Conservation (phyloP, 2,329 filamentous ascomycete species). For the Trichoderma simmonsii region DNA sequence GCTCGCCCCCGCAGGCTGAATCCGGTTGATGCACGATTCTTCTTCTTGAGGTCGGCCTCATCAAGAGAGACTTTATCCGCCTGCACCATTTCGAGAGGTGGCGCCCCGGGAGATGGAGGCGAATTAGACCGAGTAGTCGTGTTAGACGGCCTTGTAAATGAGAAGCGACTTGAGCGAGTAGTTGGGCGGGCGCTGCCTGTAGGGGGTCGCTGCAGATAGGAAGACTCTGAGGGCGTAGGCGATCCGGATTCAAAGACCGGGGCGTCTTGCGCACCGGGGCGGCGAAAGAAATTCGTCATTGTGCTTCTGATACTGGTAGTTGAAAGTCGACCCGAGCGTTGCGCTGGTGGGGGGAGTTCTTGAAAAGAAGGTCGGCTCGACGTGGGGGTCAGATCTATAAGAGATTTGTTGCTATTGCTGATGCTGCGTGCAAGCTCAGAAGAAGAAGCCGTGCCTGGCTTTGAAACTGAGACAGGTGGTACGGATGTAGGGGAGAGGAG, state of each 20-base stretch:
- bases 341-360: constrained; percentile 29
- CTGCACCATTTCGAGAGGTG: constrained; percentile 42
- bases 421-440: not conserved
- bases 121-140: constrained; percentile 48
- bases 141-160: constrained; percentile 45
- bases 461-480: constrained; percentile 4
- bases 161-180: constrained; percentile 38
- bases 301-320: constrained; percentile 47
- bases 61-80: constrained; percentile 25
- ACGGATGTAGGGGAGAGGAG: constrained; percentile 2
- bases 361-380: constrained; percentile 24
- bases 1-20: constrained; percentile 46
- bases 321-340: constrained; percentile 42
- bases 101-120: constrained; percentile 49
- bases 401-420: constrained; percentile 3
- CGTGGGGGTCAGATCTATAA: constrained; percentile 19
- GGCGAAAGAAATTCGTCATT: constrained; percentile 49
- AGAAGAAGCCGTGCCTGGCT: not conserved
- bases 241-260: constrained; percentile 23
- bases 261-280: constrained; percentile 37
- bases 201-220: constrained; percentile 25
- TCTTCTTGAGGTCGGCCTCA: constrained; percentile 45
- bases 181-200: constrained; percentile 31
- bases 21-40: constrained; percentile 51
- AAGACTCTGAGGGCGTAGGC: constrained; percentile 24